These are phyloP conservation scores for Naganishia albida DNA, from an alignment of 1,284 basidiomycete species.

Conservation along the genomic window DNA sequence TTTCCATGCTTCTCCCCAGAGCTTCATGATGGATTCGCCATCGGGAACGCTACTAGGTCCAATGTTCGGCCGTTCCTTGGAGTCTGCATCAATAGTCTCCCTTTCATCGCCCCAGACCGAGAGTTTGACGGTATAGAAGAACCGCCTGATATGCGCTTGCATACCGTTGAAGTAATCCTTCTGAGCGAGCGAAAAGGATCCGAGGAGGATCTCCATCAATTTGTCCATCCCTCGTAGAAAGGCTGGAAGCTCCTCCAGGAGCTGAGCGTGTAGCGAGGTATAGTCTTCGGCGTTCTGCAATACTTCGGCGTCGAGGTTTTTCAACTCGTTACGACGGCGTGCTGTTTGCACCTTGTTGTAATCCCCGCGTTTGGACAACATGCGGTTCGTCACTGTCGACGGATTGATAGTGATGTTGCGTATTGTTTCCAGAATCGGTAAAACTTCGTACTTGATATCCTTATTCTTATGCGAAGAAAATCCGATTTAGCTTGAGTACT, in stretches of 20 bases:
- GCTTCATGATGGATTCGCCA: slow-evolving; percentile 37
- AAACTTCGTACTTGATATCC: slow-evolving; percentile 45
- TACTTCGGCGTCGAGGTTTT: slow-evolving; percentile 41
- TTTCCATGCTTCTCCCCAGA: slow-evolving; percentile 43
- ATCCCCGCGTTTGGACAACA: slow-evolving; percentile 45
- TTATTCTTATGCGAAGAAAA: slow-evolving; percentile 37
- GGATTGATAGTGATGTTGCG: slow-evolving; percentile 48
- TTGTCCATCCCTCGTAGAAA: slow-evolving; percentile 50
- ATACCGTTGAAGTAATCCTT: slow-evolving; percentile 34
- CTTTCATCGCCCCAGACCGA: slow-evolving; percentile 13
- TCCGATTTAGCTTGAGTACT: not conserved
- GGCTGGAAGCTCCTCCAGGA: slow-evolving; percentile 52
- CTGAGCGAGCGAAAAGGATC: slow-evolving; percentile 47
- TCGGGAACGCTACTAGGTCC: slow-evolving; percentile 27
- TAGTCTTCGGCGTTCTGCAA: slow-evolving; percentile 50
- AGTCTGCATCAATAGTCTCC: slow-evolving; percentile 3
- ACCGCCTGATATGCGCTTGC: slow-evolving; percentile 18
- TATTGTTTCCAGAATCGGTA: slow-evolving; percentile 47
- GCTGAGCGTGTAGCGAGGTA: slow-evolving; percentile 52
- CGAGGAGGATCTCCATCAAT: slow-evolving; percentile 48
- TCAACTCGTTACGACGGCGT: slow-evolving; percentile 35
- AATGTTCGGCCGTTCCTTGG: not conserved
- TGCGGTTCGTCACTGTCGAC: slow-evolving; percentile 45
- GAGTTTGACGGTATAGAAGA: slow-evolving; percentile 25
- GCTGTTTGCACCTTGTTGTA: slow-evolving; percentile 47